Evolutionary conservation across 139 green algal genomes (phyloP), one percentile per base, ranked within the genome.

Genomic region (Chlamydomonas sp.): DNA sequence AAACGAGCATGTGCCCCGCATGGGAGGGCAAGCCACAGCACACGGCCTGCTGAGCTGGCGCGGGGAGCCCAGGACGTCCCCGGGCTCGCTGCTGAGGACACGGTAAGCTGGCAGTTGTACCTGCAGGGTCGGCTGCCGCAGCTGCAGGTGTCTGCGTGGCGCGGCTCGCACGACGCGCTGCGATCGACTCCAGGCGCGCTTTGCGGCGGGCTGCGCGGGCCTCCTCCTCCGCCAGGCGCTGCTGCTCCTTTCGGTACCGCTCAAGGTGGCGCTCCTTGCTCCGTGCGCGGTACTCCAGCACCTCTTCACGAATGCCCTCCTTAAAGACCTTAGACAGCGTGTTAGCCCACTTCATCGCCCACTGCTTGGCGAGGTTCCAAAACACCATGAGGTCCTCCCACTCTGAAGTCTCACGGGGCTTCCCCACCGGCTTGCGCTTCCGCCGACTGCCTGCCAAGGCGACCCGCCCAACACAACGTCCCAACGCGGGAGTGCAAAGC

Each of bases 311-410:
- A 49, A 87, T 87, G 72, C 83, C 83, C 31, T 87, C 62, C 14
- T 4, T 17, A 3, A n/a, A 67, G 0, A 87, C 7, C 9, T 74
- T 87, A 2, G n/a, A 18, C 6, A 87, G 57, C 4, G 73, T 80
- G 3, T 58, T 5, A 4, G 64, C 18, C 83, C 83, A 87, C 2
- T 62, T 8, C 1, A 7, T 1, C 4, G 72, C 83, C 83, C 83
- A 87, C 73, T 80, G 15, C 31, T 80, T 87, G 57, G 80, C 1
- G 31, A 80, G 3, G n/a, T 75, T 5, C 17, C 75, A 3, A 80
- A 87, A 87, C 62, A 87, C 2, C 83, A 87, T 81, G 15, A 87
- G 31, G 73, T 87, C 83, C 62, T 87, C 72, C 83, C 83, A 87
- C 17, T 87, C 83, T 2, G 83, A 87, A 31, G 69, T 8, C 81